These are phyloP conservation scores for Rutstroemia sp. DNA, from an alignment of 2,329 filamentous ascomycete genomes.

Conservation along the genomic window DNA sequence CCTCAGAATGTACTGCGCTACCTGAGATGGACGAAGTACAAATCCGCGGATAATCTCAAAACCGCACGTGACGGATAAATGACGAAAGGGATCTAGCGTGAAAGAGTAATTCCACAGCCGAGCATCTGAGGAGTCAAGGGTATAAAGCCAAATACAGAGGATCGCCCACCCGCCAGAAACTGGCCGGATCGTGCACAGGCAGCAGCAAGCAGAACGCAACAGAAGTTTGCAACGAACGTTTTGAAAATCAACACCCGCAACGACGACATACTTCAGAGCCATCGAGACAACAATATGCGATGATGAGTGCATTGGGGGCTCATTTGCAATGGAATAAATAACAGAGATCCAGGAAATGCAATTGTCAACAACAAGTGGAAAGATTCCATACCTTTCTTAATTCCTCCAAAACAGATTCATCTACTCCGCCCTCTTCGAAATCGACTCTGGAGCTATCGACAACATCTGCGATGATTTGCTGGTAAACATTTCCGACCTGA, in stretches of 20 bases:
- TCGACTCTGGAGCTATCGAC: conserved; percentile 88
- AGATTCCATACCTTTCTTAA: conserved; percentile 66
- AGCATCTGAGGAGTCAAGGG: conserved; percentile 16
- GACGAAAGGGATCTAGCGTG: conserved; percentile 21
- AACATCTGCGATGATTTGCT: conserved; percentile 72
- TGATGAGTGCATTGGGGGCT: neutral
- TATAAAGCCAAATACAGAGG: conserved; percentile 31
- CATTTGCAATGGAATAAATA: neutral
- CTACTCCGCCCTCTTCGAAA: conserved; percentile 93
- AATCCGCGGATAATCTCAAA: neutral
- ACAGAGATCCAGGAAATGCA: neutral
- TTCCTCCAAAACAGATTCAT: conserved; percentile 78
- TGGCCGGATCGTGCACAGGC: conserved; percentile 15
- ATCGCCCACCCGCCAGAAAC: conserved; percentile 26
- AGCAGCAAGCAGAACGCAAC: conserved; percentile 9
- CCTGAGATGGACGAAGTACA: neutral
- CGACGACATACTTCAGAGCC: neutral
- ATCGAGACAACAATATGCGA: neutral
- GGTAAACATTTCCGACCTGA: conserved; percentile 64
- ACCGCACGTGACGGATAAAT: conserved; percentile 14
- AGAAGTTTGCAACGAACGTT: neutral
- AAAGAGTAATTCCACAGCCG: conserved; percentile 20
- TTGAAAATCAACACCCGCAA: neutral
- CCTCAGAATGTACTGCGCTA: too few relatives aligned
- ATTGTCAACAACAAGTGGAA: conserved; percentile 1